phyloP scores from a whole-genome alignment of 495 filamentous ascomycete species.

The Hyaloscypha finlandica region DNA sequence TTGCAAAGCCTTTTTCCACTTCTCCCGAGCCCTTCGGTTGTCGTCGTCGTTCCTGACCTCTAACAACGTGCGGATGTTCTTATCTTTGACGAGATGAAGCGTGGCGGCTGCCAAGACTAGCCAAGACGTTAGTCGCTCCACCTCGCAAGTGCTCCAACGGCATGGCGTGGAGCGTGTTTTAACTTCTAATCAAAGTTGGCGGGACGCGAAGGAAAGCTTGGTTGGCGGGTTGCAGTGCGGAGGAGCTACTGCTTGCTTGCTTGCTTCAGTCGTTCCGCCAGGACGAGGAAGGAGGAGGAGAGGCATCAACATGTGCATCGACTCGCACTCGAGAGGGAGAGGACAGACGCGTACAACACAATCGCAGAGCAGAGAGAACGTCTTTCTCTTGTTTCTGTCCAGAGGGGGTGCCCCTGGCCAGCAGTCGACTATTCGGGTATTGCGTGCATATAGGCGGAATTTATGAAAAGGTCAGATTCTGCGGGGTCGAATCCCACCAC shows the following conservation, averaged over 20 bases:
- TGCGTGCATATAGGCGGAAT: neutral
- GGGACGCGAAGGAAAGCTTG: too few relatives aligned
- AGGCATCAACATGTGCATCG: too few relatives aligned
- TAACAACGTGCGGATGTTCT: neutral
- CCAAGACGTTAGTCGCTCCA: neutral
- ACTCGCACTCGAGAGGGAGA: too few relatives aligned
- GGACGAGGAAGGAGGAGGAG: too few relatives aligned
- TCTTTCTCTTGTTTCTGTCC: too few relatives aligned
- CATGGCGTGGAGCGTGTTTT: neutral
- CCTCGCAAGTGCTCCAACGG: neutral
- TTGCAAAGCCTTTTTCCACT: neutral
- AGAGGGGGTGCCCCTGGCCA: neutral
- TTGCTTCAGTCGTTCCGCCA: too few relatives aligned
- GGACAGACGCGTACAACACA: too few relatives aligned
- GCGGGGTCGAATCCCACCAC: neutral
- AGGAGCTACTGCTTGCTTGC: too few relatives aligned
- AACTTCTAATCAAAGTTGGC: too few relatives aligned
- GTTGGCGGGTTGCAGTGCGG: too few relatives aligned
- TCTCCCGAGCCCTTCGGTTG: neutral
- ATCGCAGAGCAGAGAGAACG: too few relatives aligned
- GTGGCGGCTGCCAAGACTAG: neutral
- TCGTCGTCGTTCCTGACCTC: neutral
- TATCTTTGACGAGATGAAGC: neutral
- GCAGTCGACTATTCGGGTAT: neutral
- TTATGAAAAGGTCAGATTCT: neutral